Evolutionary conservation across 768 basidiomycete species (phyloP).

Genomic region (Boletales sp.): DNA sequence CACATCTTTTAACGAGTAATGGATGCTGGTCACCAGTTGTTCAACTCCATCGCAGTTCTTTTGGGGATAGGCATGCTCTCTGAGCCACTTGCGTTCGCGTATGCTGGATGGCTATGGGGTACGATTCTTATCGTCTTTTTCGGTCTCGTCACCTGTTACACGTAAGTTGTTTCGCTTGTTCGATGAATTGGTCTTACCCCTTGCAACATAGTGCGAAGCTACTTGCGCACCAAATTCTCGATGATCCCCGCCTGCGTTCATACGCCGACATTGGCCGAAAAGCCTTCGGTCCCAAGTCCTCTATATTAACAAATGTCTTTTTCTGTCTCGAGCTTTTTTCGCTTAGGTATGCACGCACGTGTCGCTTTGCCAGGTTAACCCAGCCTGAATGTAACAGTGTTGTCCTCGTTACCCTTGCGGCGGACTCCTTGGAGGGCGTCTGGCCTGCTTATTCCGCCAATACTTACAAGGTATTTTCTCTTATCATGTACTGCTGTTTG

Average conservation of each 20-base stretch:
- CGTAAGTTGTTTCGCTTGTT: constrained; percentile 47
- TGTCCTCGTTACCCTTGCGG: constrained; percentile 84
- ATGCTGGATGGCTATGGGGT: constrained; percentile 85
- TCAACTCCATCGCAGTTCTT: constrained; percentile 83
- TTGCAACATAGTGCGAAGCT: constrained; percentile 67
- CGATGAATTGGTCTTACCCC: constrained; percentile 2
- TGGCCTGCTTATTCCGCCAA: constrained; percentile 63
- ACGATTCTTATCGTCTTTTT: constrained; percentile 71
- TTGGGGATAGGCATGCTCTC: constrained; percentile 88
- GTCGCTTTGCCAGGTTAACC: neutral
- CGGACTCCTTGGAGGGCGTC: constrained; percentile 78
- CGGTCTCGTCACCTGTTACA: constrained; percentile 82
- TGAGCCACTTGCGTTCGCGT: constrained; percentile 87
- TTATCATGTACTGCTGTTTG: constrained; percentile 55
- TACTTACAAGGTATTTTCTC: constrained; percentile 72
- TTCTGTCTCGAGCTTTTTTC: constrained; percentile 90
- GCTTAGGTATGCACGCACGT: constrained; percentile 50
- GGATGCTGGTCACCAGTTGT: constrained; percentile 49
- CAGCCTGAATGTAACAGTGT: constrained; percentile 46
- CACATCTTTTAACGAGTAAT: neutral
- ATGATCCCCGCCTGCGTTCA: constrained; percentile 67
- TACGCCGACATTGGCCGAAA: constrained; percentile 89
- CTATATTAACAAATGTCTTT: constrained; percentile 59
- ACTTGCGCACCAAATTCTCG: constrained; percentile 69
- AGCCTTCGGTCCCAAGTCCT: constrained; percentile 78